A percentile compares a stretch with the other conserved stretches of the same genome.
Conservation (phyloP, 2,329 filamentous ascomycete species). For the Fusarium devonianum region DNA sequence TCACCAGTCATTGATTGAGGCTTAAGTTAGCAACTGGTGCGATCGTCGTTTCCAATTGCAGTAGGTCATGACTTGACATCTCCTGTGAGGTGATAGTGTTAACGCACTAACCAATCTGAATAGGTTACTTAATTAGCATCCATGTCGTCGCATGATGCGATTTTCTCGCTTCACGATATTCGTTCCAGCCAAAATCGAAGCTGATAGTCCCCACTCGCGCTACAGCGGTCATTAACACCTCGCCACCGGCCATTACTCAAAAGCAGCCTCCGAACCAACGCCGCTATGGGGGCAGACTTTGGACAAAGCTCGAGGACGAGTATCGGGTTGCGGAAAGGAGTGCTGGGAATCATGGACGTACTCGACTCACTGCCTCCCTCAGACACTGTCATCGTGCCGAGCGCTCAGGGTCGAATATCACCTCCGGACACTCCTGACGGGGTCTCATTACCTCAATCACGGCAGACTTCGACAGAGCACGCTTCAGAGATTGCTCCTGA, state of each 20-base stretch:
- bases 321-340: constrained; percentile 35
- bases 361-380: constrained; percentile 41
- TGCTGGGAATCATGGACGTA: constrained; percentile 27
- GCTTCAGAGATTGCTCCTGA: constrained; percentile 50
- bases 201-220: constrained; percentile 33
- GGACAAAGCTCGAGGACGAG: constrained; percentile 33
- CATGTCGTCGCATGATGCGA: constrained; percentile 36
- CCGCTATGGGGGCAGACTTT: constrained; percentile 39
- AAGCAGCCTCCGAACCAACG: constrained; percentile 24
- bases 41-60: constrained; percentile 11
- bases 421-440: constrained; percentile 38
- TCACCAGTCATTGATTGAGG: constrained; percentile 27
- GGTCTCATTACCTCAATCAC: constrained; percentile 41
- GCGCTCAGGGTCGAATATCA: constrained; percentile 42
- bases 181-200: constrained; percentile 34
- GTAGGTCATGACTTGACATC: constrained; percentile 10
- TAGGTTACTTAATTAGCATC: constrained; percentile 7
- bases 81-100: constrained; percentile 13
- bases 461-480: constrained; percentile 45
- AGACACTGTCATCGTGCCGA: constrained; percentile 32
- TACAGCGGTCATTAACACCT: constrained; percentile 27
- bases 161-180: constrained; percentile 37
- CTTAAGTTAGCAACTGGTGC: constrained; percentile 14
- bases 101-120: constrained; percentile 21
- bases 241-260: constrained; percentile 24